A percentile compares a stretch with the other conserved stretches of the same genome.
Conservation (phyloP, 106 monocot species). For the Platanthera guangdongensis region DNA sequence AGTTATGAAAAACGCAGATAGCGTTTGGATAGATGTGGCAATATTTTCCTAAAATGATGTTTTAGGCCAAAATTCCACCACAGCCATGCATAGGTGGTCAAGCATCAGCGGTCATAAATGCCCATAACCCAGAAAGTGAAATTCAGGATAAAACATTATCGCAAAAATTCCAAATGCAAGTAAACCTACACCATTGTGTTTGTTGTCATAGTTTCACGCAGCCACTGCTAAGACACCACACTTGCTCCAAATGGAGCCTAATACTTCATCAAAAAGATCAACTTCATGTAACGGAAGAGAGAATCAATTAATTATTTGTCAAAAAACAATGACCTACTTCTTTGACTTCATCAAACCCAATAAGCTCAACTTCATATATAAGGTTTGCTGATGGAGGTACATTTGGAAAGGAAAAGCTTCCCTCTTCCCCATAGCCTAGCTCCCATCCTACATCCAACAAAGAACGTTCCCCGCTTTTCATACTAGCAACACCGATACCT, state of each 20-base stretch:
- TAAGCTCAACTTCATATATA: constrained; percentile 91
- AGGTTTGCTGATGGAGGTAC: constrained; percentile 84
- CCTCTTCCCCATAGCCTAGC: constrained; percentile 91
- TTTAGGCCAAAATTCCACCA: background rate
- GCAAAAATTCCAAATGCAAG: no score
- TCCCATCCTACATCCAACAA: constrained; percentile 87
- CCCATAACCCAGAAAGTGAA: no score
- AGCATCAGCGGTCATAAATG: no score
- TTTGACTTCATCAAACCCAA: constrained; percentile 90
- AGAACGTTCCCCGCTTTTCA: constrained; percentile 88
- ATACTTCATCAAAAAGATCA: constrained; percentile 6
- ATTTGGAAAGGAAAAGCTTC: constrained; percentile 96
- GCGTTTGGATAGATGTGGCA: no score
- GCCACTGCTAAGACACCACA: background rate
- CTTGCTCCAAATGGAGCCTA: no score
- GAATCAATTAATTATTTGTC: background rate
- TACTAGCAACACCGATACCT: constrained; percentile 76
- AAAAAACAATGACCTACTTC: constrained; percentile 40
- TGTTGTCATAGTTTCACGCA: background rate
- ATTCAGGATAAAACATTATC: no score
- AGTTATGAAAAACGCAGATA: no score
- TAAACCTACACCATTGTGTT: no score
- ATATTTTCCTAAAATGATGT: background rate
- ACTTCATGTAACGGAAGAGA: background rate
- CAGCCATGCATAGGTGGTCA: background rate